These are phyloP conservation scores for Pluteus cervinus DNA, from an alignment of 768 basidiomycete genomes.

Conservation along the genomic window DNA sequence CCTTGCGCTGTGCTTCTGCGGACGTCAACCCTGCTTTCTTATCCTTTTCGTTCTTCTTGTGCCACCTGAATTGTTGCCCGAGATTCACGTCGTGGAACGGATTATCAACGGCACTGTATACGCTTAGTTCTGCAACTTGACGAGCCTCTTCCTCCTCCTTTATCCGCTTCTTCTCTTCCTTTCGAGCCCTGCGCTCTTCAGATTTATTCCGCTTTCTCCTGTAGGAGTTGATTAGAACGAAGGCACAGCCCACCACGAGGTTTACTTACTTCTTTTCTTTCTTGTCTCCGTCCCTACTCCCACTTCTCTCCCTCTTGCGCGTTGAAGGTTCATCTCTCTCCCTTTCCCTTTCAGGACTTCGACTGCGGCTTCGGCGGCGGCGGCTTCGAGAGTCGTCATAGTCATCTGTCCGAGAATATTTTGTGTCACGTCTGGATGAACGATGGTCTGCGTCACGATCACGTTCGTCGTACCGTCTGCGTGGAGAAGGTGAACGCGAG, in stretches of 20 bases:
- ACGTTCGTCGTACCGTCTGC: conserved; percentile 30
- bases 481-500: conserved; percentile 48
- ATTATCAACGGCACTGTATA: conserved; percentile 95
- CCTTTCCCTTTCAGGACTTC: conserved; percentile 20
- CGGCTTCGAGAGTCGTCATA: conserved; percentile 20
- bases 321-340: no score
- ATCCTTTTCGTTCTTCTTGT: conserved; percentile 98
- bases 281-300: conserved; percentile 25
- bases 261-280: conserved; percentile 41
- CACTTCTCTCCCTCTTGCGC: conserved; percentile 24
- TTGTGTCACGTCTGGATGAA: conserved; percentile 28
- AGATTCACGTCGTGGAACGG: conserved; percentile 98
- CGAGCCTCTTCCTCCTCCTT: conserved; percentile 88
- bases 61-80: conserved; percentile 95
- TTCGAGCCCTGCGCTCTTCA: conserved; percentile 79
- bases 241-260: conserved; percentile 1
- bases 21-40: conserved; percentile 77
- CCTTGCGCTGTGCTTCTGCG: conserved; percentile 73
- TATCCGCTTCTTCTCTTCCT: conserved; percentile 80
- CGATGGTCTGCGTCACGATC: conserved; percentile 28
- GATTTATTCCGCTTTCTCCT: conserved; percentile 85
- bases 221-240: conserved; percentile 8
- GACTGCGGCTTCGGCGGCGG: conserved; percentile 24
- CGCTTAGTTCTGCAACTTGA: conserved; percentile 88
- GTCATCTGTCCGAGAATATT: conserved; percentile 24